Percentiles rank a stretch among this genome's conserved stretches.
Conservation (phyloP, 2,329 filamentous ascomycete species). For the Ophiostoma sp. region DNA sequence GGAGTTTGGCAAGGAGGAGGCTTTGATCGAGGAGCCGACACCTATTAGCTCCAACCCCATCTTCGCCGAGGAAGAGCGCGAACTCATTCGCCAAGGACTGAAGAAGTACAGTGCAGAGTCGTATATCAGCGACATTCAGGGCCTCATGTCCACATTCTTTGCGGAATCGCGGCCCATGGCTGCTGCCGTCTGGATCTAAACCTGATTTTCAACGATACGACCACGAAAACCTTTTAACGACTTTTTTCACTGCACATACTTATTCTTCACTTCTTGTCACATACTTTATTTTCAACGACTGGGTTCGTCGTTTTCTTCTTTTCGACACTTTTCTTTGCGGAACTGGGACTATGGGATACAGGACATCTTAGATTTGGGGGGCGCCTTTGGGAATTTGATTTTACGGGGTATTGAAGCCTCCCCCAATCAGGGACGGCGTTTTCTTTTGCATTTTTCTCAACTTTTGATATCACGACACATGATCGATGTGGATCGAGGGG, state of each 20-base stretch:
- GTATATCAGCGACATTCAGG: slow-evolving; percentile 78
- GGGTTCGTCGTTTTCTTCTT: slow-evolving; percentile 14
- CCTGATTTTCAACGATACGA: background rate
- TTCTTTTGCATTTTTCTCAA: background rate
- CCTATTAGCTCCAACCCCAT: slow-evolving; percentile 6
- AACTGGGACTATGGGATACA: background rate
- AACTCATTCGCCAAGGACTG: slow-evolving; percentile 69
- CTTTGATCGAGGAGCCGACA: slow-evolving; percentile 22
- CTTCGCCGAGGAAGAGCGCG: slow-evolving; percentile 71
- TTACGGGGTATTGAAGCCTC: background rate
- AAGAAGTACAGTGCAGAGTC: slow-evolving; percentile 75
- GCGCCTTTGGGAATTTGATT: background rate
- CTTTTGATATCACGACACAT: slow-evolving; percentile 21
- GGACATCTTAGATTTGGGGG: slow-evolving; percentile 19
- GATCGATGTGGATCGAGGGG: slow-evolving; percentile 10
- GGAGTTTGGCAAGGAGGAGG: slow-evolving; percentile 69
- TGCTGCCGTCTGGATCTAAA: slow-evolving; percentile 52
- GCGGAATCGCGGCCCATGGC: slow-evolving; percentile 39
- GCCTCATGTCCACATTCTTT: slow-evolving; percentile 64
- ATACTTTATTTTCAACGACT: slow-evolving; percentile 23
- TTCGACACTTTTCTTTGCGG: background rate
- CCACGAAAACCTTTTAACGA: background rate
- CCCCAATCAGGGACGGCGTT: slow-evolving; percentile 4
- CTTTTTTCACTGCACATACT: slow-evolving; percentile 18
- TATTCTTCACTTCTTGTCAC: slow-evolving; percentile 27